Evolutionary conservation across 148 eudicot genomes (phyloP).

Genomic region (Linanthus parryae): DNA sequence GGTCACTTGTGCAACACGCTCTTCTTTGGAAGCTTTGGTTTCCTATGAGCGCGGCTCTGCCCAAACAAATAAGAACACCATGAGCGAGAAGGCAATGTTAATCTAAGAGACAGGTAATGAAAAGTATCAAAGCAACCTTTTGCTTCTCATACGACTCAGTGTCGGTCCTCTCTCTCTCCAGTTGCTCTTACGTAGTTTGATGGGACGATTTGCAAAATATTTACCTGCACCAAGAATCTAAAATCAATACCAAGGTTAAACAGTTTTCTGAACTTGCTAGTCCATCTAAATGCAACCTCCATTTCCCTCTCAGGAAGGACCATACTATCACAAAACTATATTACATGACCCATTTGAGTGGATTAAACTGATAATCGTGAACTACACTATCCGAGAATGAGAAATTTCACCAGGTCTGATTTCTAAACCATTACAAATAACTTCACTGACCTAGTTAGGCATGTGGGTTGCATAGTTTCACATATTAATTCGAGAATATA

Average conservation of each 20-base stretch:
- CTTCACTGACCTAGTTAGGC: not conserved
- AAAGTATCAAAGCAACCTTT: conserved; percentile 35
- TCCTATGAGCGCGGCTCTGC: conserved; percentile 3
- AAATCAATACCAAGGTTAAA: not conserved
- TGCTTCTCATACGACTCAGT: conserved; percentile 73
- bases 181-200: conserved; percentile 89
- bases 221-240: conserved; percentile 45
- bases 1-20: conserved; percentile 5
- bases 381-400: not conserved
- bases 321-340: not conserved
- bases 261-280: not conserved
- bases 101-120: not conserved
- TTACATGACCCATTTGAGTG: not conserved
- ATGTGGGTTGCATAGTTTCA: no score
- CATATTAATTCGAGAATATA: no score
- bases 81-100: not conserved
- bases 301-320: not conserved
- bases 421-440: not conserved
- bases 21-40: conserved; percentile 9
- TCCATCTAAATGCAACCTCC: not conserved
- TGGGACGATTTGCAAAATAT: conserved; percentile 95
- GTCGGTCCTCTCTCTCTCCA: conserved; percentile 95
- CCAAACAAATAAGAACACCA: not conserved
- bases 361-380: not conserved
- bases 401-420: not conserved